phyloP scores from a whole-genome alignment of 2,329 filamentous ascomycete species.

The Cladophialophora immunda region DNA sequence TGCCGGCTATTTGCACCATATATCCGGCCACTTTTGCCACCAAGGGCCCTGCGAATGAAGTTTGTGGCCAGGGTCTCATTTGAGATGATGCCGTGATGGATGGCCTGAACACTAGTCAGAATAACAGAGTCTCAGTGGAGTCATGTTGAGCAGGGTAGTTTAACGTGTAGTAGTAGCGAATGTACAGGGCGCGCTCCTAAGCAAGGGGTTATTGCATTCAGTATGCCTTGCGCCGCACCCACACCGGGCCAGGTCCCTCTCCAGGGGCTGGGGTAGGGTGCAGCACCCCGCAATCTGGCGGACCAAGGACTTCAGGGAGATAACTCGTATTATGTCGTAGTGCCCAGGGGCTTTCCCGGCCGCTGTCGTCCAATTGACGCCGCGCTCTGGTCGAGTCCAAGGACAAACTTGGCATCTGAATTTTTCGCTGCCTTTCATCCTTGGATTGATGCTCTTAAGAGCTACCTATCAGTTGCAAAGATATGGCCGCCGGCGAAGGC shows the following conservation, averaged over 20 bases:
- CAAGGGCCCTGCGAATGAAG: neutral
- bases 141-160: neutral
- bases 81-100: neutral
- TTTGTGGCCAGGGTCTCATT: neutral
- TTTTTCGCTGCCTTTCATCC: neutral
- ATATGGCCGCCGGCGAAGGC: constrained; percentile 7
- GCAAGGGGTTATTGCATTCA: too few relatives aligned
- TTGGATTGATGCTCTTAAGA: neutral
- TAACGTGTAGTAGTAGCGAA: neutral
- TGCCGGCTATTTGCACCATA: neutral
- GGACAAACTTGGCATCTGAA: neutral
- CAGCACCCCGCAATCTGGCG: neutral
- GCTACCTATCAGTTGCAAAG: neutral
- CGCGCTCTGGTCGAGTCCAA: neutral
- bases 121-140: neutral
- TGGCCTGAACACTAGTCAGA: too few relatives aligned
- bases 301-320: neutral
- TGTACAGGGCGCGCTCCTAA: neutral
- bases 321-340: neutral
- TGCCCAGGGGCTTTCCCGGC: too few relatives aligned
- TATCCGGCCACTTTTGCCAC: neutral
- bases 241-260: too few relatives aligned
- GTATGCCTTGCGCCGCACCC: neutral
- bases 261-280: neutral
- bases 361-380: neutral